Evolutionary conservation across 768 basidiomycete genomes (phyloP), one percentile per base, ranked within the genome.

Genomic region (Pisolithus sp.): DNA sequence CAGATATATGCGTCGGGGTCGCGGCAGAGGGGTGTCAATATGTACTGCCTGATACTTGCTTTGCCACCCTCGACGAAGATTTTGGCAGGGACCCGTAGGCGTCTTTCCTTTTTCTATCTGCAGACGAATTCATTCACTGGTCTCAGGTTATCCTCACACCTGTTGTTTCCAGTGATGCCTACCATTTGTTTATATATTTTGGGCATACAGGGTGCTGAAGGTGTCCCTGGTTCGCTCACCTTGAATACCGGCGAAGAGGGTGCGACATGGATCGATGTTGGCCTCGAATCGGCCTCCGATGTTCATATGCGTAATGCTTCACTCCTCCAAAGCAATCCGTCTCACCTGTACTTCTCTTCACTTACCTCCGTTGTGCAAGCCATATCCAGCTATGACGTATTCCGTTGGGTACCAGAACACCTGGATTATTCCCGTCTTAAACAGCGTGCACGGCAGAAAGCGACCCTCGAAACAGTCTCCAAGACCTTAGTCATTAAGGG

Each of bases 251-350:
- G 44, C 53, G 57, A 63, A 2, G 49, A 50, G 7, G 48, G 58
- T 0, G 62, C 60, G 6, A 56, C 73, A n/a, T 71, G 62, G 58
- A 56, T 82, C 37, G 73, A 78, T 47, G 67, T 77, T 20, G 80
- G 79, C 13, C 57, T 71, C 34, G 81, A 83, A 64, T 74, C 72
- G 0, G 72, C 73, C 0, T 68, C 71, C 1, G 82, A 83, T 62
- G 74, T 83, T n/a, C 78, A 81, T 57, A 68, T 83, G 26, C 77
- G 82, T 20, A 83, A 83, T 46, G 73, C 79, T 10, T 76, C 80
- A 62, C 69, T 82, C 42, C 73, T 83, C 13, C 79, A 79, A 57
- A 75, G 73, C 5, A 77, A 78, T 59, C 79, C 78, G 1, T 53
- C 64, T 7, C 68, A 65, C 41, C 67, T 82, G 18, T 76, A 78